Base-by-base conservation (phyloP, 768 basidiomycete genomes). In the Royoungia palumana region DNA sequence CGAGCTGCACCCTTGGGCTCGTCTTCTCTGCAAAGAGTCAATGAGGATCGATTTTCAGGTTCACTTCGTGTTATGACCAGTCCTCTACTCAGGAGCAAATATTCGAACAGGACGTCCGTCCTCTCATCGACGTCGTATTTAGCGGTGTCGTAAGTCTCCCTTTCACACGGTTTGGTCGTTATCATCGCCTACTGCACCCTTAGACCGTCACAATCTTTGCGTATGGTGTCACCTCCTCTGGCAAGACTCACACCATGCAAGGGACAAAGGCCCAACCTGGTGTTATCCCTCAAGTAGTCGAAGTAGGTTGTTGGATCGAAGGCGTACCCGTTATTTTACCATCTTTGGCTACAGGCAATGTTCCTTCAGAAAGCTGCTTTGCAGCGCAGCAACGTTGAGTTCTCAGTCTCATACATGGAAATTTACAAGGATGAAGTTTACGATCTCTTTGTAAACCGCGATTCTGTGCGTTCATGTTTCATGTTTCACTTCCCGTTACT, bases 171-270 rank as follows among this genome's bases (percentile, higher is more conserved):
- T 20, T 17, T 20, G 24, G 12, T 41, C 22, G 21, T 43, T 24
- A n/a, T 8, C 13, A 17, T 41, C 22, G 11, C 25, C 38, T 30
- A 13, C 28, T 21, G 6, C 27, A 21, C 10, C 21, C 43, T 41
- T 17, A 90, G 87, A 91, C 86, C 0, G 83, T 90, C 4, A 93
- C 90, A 10, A 82, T 94, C 14, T 93, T 94, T 55, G 88, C 89
- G 1, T 94, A 94, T 67, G 92, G 92, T 7, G 90, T 93, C 12
- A 94, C 90, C 10, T 91, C 89, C 2, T 90, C 87, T 6, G 92
- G 91, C 16, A 94, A 93, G 73, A 94, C 91, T 0, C 82, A 92
- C 65, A 95, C 93, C 0, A 94, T 95, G 89, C 91, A 94, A 69
- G 92, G 92, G 32, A 82, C 76, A 7, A 75, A 68, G 32, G 41